These are phyloP conservation scores for Globisporangium megalacanthum DNA, from an alignment of 352 stramenopile species.

Conservation along the genomic window DNA sequence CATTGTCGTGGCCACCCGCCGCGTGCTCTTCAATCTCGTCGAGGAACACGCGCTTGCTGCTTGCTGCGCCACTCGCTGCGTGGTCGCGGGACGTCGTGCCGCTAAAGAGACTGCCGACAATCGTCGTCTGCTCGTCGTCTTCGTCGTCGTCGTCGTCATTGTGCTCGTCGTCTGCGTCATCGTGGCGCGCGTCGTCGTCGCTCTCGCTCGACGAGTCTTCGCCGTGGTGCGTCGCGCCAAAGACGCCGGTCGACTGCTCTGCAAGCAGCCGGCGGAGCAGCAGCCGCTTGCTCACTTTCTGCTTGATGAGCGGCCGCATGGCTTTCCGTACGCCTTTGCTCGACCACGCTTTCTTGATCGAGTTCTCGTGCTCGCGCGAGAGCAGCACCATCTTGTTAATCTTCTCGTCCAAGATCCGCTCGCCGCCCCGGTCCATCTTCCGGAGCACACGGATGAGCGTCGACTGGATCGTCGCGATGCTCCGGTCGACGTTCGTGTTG, in stretches of 20 bases:
- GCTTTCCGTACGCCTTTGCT: conserved; percentile 83
- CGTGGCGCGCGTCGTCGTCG: conserved; percentile 58
- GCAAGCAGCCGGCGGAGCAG: conserved; percentile 69
- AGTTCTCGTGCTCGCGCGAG: conserved; percentile 82
- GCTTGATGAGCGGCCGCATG: conserved; percentile 82
- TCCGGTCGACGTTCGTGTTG: conserved; percentile 87
- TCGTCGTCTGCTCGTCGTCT: conserved; percentile 65
- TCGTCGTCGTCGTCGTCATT: conserved; percentile 44
- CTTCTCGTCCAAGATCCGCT: conserved; percentile 67
- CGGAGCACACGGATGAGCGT: conserved; percentile 79
- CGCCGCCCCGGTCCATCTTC: conserved; percentile 69
- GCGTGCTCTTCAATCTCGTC: conserved; percentile 71
- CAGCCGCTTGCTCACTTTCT: conserved; percentile 80
- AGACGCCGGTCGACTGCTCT: conserved; percentile 48
- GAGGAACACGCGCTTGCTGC: conserved; percentile 30
- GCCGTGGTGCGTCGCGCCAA: conserved; percentile 25
- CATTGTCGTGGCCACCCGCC: conserved; percentile 46
- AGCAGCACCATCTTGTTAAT: conserved; percentile 83
- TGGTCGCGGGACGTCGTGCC: conserved; percentile 55
- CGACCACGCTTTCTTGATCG: conserved; percentile 85
- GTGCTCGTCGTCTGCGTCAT: conserved; percentile 32
- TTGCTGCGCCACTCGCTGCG: conserved; percentile 13
- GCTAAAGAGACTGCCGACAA: conserved; percentile 76
- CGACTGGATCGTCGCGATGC: conserved; percentile 80
- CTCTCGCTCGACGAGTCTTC: conserved; percentile 68